Conservation (phyloP, 768 basidiomycete genomes). For the Sporobolomyces phaffii region DNA sequence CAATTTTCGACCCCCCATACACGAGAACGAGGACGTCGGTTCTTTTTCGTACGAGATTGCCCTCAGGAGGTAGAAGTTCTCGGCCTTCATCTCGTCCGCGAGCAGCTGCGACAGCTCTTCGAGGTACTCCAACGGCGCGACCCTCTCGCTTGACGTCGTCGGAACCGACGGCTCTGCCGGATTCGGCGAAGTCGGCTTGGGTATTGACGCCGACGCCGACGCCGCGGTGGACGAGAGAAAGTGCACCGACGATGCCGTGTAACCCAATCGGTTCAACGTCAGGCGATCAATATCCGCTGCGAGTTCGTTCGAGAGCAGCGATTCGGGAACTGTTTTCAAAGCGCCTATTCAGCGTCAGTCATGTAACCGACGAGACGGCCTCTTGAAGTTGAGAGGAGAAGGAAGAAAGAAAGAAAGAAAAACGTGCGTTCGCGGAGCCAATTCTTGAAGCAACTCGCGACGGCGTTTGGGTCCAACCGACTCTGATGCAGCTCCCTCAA, state of each 20-base stretch:
- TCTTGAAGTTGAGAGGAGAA: too few relatives aligned
- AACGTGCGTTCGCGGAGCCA: conserved; percentile 29
- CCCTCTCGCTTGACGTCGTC: too few relatives aligned
- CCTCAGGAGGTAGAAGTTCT: conserved; percentile 36
- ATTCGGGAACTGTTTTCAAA: conserved; percentile 17
- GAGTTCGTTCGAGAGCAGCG: conserved; percentile 17
- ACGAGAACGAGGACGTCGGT: too few relatives aligned
- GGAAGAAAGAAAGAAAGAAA: background rate
- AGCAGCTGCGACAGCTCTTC: conserved; percentile 14
- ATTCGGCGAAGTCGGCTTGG: background rate
- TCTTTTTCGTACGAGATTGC: conserved; percentile 35
- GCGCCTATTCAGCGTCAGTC: background rate
- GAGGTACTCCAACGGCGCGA: background rate
- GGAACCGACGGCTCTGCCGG: background rate
- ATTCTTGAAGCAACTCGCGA: conserved; percentile 31
- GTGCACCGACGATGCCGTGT: conserved; percentile 5
- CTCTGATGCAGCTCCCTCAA: conserved; percentile 28
- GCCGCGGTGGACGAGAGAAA: background rate
- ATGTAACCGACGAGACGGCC: too few relatives aligned
- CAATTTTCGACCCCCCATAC: too few relatives aligned
- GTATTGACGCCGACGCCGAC: background rate
- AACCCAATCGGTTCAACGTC: background rate
- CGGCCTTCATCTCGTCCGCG: conserved; percentile 19
- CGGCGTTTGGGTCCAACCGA: conserved; percentile 32
- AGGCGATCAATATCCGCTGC: conserved; percentile 14